These are phyloP conservation scores for Cladobotryum mycophilum DNA, from an alignment of 2,329 filamentous ascomycete genomes.

Conservation along the genomic window DNA sequence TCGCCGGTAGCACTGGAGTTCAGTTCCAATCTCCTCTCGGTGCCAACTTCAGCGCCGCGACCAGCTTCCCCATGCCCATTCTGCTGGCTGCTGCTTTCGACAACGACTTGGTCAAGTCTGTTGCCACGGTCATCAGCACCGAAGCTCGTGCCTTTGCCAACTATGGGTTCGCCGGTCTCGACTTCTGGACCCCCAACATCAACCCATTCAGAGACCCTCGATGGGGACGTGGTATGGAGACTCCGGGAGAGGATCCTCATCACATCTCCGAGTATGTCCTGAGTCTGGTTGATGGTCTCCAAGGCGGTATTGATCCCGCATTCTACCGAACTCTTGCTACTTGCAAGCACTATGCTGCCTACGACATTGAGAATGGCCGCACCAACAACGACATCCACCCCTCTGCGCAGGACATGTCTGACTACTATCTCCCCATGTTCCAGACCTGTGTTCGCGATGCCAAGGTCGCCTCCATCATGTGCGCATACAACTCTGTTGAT, in stretches of 20 bases:
- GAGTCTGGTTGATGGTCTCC: slow-evolving; percentile 47
- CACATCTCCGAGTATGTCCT: slow-evolving; percentile 45
- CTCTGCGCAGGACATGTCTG: slow-evolving; percentile 54
- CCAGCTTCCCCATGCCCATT: slow-evolving; percentile 61
- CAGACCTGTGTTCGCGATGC: slow-evolving; percentile 55
- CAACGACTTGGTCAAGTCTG: slow-evolving; percentile 50
- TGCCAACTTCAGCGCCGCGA: slow-evolving; percentile 48
- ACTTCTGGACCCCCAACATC: slow-evolving; percentile 63
- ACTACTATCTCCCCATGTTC: slow-evolving; percentile 64
- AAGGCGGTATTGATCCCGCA: slow-evolving; percentile 25
- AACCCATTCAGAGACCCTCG: slow-evolving; percentile 59
- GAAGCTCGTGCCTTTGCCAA: slow-evolving; percentile 63
- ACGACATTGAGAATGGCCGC: slow-evolving; percentile 48
- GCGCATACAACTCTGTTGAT: slow-evolving; percentile 58
- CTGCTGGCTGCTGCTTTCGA: slow-evolving; percentile 58
- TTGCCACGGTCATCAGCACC: slow-evolving; percentile 49
- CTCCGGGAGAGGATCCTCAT: slow-evolving; percentile 51
- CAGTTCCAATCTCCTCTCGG: slow-evolving; percentile 19
- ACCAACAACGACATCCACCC: slow-evolving; percentile 52
- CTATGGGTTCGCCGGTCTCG: slow-evolving; percentile 45
- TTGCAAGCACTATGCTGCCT: slow-evolving; percentile 55
- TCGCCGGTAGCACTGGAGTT: slow-evolving; percentile 49
- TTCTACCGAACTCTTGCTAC: slow-evolving; percentile 42
- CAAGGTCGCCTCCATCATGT: slow-evolving; percentile 54
- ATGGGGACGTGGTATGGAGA: slow-evolving; percentile 57